These are phyloP conservation scores for Zopfia rhizophila DNA, from an alignment of 2,329 filamentous ascomycete species.

Conservation along the genomic window DNA sequence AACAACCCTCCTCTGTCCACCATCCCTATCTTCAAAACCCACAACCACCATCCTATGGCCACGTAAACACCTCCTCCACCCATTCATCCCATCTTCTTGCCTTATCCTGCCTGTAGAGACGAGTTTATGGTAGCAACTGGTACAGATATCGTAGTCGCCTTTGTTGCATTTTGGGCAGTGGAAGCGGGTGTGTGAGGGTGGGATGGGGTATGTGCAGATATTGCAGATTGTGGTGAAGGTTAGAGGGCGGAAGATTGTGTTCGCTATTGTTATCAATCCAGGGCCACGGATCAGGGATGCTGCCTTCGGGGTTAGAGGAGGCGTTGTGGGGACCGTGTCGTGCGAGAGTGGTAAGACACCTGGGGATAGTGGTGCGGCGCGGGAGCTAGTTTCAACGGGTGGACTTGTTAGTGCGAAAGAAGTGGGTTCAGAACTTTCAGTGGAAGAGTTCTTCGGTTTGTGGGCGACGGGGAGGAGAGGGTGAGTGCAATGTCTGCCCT, in stretches of 20 bases:
- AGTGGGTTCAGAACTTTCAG: conserved; percentile 14
- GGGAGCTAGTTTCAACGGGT: conserved; percentile 26
- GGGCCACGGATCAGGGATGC: conserved; percentile 53
- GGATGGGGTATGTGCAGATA: conserved; percentile 77
- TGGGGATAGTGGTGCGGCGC: conserved; percentile 25
- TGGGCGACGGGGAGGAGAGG: conserved; percentile 80
- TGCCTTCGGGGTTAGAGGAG: conserved; percentile 53
- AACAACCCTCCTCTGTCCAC: conserved; percentile 74
- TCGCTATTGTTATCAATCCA: conserved; percentile 45
- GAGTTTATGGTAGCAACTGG: conserved; percentile 77
- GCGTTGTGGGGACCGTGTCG: conserved; percentile 43
- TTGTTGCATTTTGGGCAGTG: conserved; percentile 82
- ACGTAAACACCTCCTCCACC: conserved; percentile 83
- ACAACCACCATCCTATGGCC: conserved; percentile 88
- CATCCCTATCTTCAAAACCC: conserved; percentile 75
- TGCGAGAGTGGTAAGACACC: conserved; percentile 31
- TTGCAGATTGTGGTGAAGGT: conserved; percentile 82
- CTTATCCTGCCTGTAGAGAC: conserved; percentile 73
- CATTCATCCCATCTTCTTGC: conserved; percentile 77
- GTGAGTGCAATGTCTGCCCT: conserved; percentile 83
- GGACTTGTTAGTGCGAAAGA: conserved; percentile 16
- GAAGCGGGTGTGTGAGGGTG: conserved; percentile 74
- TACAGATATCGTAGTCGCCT: conserved; percentile 91
- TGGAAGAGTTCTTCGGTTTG: conserved; percentile 46
- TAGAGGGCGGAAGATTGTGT: conserved; percentile 69